phyloP scores from a whole-genome alignment of 129 eudicot genomes.

The Artemisia argyi region DNA sequence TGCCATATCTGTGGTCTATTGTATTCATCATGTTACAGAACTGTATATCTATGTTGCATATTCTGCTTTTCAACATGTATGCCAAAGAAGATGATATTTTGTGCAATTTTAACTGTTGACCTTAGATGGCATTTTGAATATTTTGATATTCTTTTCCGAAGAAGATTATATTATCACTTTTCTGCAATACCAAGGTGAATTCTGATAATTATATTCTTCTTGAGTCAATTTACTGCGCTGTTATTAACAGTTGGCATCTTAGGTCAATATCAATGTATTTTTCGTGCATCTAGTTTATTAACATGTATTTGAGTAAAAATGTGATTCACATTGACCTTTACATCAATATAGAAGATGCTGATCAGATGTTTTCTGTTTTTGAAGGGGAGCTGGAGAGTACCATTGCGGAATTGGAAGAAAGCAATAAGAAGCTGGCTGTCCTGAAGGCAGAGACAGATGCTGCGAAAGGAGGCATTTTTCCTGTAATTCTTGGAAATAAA shows the following conservation, averaged over 20 bases:
- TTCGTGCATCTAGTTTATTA: background rate
- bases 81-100: background rate
- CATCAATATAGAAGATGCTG: conserved; percentile 16
- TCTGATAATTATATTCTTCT: too few species aligned
- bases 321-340: conserved; percentile 2
- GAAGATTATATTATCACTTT: too few species aligned
- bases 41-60: background rate
- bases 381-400: conserved; percentile 79
- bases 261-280: background rate
- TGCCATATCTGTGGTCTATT: background rate
- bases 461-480: conserved; percentile 67
- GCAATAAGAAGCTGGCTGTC: conserved; percentile 62
- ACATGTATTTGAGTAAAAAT: background rate
- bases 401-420: conserved; percentile 71
- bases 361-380: conserved; percentile 14
- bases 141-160: too few species aligned
- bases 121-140: too few species aligned
- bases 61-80: background rate
- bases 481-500: conserved; percentile 71
- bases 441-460: conserved; percentile 74
- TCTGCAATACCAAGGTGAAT: too few species aligned
- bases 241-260: too few species aligned
- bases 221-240: too few species aligned
- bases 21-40: background rate
- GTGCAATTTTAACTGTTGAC: too few species aligned